Conservation (phyloP, 805 yeast species). For the Scheffersomyces stipitis region DNA sequence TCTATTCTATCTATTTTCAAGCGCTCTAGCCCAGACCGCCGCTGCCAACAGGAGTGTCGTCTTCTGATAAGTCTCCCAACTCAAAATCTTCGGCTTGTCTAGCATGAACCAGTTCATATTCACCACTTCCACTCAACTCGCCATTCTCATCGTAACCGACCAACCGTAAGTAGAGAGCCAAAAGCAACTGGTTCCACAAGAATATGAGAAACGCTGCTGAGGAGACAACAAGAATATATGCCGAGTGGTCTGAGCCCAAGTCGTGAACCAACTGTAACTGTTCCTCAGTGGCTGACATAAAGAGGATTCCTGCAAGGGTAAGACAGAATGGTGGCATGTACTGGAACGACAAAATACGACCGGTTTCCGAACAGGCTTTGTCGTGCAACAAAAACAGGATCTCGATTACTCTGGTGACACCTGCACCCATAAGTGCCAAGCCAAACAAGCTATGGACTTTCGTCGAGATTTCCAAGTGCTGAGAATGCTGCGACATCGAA, state of each 20-base stretch:
- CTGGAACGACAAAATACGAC: conserved; percentile 68
- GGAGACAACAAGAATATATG: conserved; percentile 70
- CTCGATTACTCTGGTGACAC: conserved; percentile 72
- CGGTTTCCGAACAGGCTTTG: conserved; percentile 37
- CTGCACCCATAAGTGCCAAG: conserved; percentile 73
- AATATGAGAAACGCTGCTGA: conserved; percentile 73
- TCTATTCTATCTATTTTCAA: too few relatives aligned
- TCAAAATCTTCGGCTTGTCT: conserved; percentile 33
- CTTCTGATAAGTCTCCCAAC: conserved; percentile 29
- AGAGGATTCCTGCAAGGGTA: conserved; percentile 73
- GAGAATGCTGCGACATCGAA: conserved; percentile 91
- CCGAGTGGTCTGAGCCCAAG: conserved; percentile 80
- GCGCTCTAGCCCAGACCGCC: too few relatives aligned
- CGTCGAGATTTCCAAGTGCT: conserved; percentile 72
- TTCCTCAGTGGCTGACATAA: conserved; percentile 93
- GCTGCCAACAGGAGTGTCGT: not conserved
- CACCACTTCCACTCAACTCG: conserved; percentile 16
- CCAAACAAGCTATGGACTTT: conserved; percentile 90
- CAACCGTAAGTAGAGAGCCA: conserved; percentile 55
- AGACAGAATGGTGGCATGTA: conserved; percentile 82
- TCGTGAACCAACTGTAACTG: conserved; percentile 70
- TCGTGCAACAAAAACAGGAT: conserved; percentile 76
- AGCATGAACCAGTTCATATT: conserved; percentile 16
- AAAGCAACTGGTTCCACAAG: conserved; percentile 61
- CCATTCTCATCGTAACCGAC: conserved; percentile 45